A percentile compares a stretch with the other conserved stretches of the same genome.
Conservation (phyloP, 768 basidiomycete species). For the Naganishia randhawae region DNA sequence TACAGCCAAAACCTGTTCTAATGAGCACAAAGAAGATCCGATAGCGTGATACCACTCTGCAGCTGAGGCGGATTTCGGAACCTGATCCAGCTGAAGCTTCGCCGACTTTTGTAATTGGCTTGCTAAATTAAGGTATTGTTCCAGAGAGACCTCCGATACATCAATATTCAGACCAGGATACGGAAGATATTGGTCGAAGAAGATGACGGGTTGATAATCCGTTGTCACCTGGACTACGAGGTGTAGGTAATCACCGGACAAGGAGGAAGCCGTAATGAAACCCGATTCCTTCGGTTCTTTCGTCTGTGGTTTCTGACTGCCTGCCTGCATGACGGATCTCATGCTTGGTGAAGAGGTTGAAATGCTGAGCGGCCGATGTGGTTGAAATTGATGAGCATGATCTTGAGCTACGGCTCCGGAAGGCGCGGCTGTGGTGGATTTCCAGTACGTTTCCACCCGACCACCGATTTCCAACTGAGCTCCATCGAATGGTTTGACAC, state of each 20-base stretch:
- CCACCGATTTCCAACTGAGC: conserved; percentile 92
- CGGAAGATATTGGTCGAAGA: conserved; percentile 70
- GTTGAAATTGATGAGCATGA: conserved; percentile 51
- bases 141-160: conserved; percentile 76
- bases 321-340: conserved; percentile 32
- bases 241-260: conserved; percentile 82
- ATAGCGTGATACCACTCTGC: conserved; percentile 51
- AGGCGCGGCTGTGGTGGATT: conserved; percentile 62
- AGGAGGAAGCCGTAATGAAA: conserved; percentile 74
- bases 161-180: conserved; percentile 68
- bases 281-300: conserved; percentile 40
- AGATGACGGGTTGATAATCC: conserved; percentile 85
- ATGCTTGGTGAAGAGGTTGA: conserved; percentile 47
- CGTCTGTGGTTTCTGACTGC: conserved; percentile 18
- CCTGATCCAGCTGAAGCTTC: conserved; percentile 5
- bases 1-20: conserved; percentile 74
- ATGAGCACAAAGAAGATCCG: conserved; percentile 58
- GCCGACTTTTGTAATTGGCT: conserved; percentile 49
- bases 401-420: conserved; percentile 40
- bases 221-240: conserved; percentile 84
- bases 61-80: conserved; percentile 29
- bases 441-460: conserved; percentile 97
- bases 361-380: conserved; percentile 48
- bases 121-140: conserved; percentile 72
- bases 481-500: conserved; percentile 83